Percentiles rank a stretch among this genome's conserved stretches.
Evolutionary conservation across 1,284 basidiomycete species (phyloP).

Genomic region (Cryptococcus jaspeensis): DNA sequence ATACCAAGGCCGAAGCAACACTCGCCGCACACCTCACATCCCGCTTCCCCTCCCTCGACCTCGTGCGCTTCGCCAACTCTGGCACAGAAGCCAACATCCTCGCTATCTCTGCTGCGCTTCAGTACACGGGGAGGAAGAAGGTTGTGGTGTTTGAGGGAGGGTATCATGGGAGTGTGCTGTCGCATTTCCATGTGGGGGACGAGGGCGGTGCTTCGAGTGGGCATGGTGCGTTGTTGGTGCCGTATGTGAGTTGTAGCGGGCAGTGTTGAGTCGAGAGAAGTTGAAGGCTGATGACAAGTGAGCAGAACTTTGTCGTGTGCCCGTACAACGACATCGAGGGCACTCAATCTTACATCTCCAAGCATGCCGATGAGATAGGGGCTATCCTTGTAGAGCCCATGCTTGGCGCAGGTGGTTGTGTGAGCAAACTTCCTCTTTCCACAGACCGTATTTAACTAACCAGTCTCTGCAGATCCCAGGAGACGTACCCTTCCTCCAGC

Average conservation of each 20-base stretch:
- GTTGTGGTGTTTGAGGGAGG: constrained; percentile 33
- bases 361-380: constrained; percentile 44
- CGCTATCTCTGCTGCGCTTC: constrained; percentile 55
- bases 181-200: constrained; percentile 16
- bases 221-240: constrained; percentile 13
- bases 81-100: constrained; percentile 53
- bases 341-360: constrained; percentile 41
- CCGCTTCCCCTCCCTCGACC: constrained; percentile 31
- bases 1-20: constrained; percentile 21
- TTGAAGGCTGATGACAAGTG: neutral
- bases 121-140: constrained; percentile 32
- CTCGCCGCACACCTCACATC: constrained; percentile 20
- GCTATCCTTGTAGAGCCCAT: constrained; percentile 57
- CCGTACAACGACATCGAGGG: constrained; percentile 50
- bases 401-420: constrained; percentile 50
- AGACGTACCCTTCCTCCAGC: constrained; percentile 50
- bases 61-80: constrained; percentile 48
- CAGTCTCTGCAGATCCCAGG: constrained; percentile 16
- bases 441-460: neutral
- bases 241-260: constrained; percentile 16
- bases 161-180: constrained; percentile 33
- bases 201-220: constrained; percentile 1
- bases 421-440: constrained; percentile 1
- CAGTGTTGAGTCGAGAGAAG: neutral
- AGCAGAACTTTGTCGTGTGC: constrained; percentile 26